Conservation (phyloP, 2,329 filamentous ascomycete genomes). For the Trichoderma sp. region DNA sequence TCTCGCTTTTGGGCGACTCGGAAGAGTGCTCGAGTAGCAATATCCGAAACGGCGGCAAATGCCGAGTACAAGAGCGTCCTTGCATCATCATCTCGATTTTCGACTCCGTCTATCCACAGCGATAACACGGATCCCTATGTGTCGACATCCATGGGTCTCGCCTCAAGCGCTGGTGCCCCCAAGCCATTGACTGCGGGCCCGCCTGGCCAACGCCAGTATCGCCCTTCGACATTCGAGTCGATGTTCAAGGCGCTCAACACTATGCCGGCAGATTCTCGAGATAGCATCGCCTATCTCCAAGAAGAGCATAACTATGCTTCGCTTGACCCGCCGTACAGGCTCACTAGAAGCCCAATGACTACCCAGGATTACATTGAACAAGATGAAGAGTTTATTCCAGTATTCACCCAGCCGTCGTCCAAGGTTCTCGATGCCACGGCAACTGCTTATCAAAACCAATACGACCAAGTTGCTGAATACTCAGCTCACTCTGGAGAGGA, state of each 20-base stretch:
- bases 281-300: background rate
- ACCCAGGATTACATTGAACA: background rate
- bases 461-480: background rate
- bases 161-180: constrained; percentile 46
- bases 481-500: background rate
- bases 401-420: constrained; percentile 41
- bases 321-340: background rate
- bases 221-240: constrained; percentile 46
- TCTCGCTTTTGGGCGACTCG: constrained; percentile 18
- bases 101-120: constrained; percentile 26
- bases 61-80: background rate
- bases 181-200: constrained; percentile 56
- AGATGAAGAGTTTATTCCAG: constrained; percentile 31
- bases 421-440: constrained; percentile 37
- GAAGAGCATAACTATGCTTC: background rate
- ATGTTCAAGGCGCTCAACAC: constrained; percentile 40
- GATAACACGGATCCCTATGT: constrained; percentile 27
- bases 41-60: background rate
- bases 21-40: background rate
- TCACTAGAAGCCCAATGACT: background rate
- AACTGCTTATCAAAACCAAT: background rate
- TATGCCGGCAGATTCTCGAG: constrained; percentile 23
- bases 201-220: constrained; percentile 55
- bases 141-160: constrained; percentile 31
- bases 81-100: constrained; percentile 19